Base-by-base conservation (phyloP, 495 filamentous ascomycete genomes). In the Ascodesmis nigricans region DNA sequence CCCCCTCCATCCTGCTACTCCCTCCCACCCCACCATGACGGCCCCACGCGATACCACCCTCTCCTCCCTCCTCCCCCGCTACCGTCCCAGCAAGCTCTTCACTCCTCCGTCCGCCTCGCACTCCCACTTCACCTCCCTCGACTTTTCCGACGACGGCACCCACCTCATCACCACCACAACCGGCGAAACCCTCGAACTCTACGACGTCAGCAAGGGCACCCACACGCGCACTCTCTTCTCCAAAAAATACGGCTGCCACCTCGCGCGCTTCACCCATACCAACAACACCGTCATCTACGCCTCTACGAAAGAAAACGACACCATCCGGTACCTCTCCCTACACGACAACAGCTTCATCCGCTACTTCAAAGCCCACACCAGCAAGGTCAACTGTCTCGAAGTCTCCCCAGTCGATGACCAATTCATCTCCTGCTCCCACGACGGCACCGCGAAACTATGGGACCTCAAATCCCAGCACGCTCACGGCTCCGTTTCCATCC, bases 301-400 rank as follows among this genome's bases (percentile, higher is more conserved):
- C 24, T 87, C 78, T 51, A 95, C 87, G 3, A 92, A 93, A 46
- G 69, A 81, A 27, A 90, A 99, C 47, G 73, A 95, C 53, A 77
- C 76, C 1, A 73, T 99, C 24, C 69, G 87, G 38, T 78, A 92
- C 53, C 70, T 99, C 24, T 78, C 80, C 5, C 78, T 84, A 4
- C 90, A 95, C 53, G 84, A 93, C 46, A 91, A 92, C 57, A 71
- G 69, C 19, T 99, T 84, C 49, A 69, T 95, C 38, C 75, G 90
- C 32, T 99, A 99, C 57, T 95, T 95, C 50, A 69, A 71, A 17
- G 87, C 82, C 28, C 87, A 93, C 56, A 73, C 73, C 17, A 71
- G 64, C 13, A 58, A 73, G 15, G 87, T 99, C 8, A 93, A 83
- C 15, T 73, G 60, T 35, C 61, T 99, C 8, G 61, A 75, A 5